Conservation (phyloP, 2,329 filamentous ascomycete genomes). For the Fusarium proliferatum region DNA sequence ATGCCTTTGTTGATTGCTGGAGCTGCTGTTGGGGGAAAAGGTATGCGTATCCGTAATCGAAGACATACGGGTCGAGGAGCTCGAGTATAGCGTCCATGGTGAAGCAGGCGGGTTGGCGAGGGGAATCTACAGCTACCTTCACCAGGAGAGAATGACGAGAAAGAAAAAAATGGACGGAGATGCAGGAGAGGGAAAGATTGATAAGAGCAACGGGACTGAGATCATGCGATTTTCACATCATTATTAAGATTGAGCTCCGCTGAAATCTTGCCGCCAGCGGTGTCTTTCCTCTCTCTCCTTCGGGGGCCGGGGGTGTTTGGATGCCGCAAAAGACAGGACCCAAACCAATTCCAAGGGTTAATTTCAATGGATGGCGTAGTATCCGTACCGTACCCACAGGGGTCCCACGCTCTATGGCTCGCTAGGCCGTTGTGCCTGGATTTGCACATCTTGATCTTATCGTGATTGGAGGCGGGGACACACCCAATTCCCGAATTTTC, state of each 20-base stretch:
- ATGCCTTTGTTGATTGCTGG: slow-evolving; percentile 6
- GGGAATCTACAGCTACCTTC: not conserved
- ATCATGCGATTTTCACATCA: slow-evolving; percentile 23
- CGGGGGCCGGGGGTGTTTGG: not conserved
- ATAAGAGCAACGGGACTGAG: slow-evolving; percentile 11
- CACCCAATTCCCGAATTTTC: slow-evolving; percentile 17
- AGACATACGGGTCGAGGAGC: slow-evolving; percentile 54
- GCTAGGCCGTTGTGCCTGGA: slow-evolving; percentile 34
- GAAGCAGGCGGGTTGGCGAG: not conserved
- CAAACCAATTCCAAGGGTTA: slow-evolving; percentile 7
- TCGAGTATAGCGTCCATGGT: slow-evolving; percentile 56
- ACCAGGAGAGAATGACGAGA: not conserved
- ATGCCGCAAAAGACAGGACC: not conserved
- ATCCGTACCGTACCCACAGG: slow-evolving; percentile 13
- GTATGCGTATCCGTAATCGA: slow-evolving; percentile 55
- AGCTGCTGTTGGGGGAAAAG: slow-evolving; percentile 46
- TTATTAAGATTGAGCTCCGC: slow-evolving; percentile 29
- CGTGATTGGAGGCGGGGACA: slow-evolving; percentile 36
- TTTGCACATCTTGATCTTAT: slow-evolving; percentile 41
- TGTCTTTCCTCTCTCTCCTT: not conserved
- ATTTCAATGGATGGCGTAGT: slow-evolving; percentile 14
- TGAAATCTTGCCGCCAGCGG: slow-evolving; percentile 23
- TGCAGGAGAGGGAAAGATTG: slow-evolving; percentile 6
- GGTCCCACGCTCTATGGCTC: slow-evolving; percentile 24
- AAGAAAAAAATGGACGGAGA: not conserved